phyloP scores from a whole-genome alignment of 2,329 filamentous ascomycete species.

The Diaporthe helianthi region DNA sequence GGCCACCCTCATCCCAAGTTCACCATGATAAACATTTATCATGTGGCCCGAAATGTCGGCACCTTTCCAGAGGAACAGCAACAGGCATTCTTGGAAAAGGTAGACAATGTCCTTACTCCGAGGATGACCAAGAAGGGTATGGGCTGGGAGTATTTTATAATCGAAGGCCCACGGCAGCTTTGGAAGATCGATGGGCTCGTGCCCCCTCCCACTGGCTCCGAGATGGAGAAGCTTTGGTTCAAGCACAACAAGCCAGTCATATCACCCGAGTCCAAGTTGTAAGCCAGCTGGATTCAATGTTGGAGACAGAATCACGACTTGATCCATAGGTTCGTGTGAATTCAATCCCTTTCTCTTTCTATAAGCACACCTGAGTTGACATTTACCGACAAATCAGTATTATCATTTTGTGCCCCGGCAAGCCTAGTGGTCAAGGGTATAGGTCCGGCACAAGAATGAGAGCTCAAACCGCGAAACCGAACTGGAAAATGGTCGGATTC shows the following conservation, averaged over 20 bases:
- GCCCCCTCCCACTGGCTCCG: constrained; percentile 6
- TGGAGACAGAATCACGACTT: background rate
- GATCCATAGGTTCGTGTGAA: background rate
- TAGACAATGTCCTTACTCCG: background rate
- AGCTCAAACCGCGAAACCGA: background rate
- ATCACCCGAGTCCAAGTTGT: background rate
- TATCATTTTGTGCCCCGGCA: no score
- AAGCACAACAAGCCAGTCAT: background rate
- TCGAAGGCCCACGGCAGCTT: background rate
- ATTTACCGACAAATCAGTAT: background rate
- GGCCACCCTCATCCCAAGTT: constrained; percentile 3
- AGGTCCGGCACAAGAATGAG: background rate
- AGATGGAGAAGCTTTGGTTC: background rate
- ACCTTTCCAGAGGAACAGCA: background rate
- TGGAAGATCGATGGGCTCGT: constrained; percentile 10
- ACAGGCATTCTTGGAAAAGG: background rate
- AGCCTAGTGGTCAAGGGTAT: background rate
- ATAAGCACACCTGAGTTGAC: background rate
- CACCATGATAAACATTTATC: background rate
- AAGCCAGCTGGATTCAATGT: no score
- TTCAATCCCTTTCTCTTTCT: no score
- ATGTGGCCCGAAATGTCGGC: background rate
- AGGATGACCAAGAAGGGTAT: constrained; percentile 15
- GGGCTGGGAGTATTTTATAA: constrained; percentile 6
- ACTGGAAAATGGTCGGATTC: background rate